phyloP scores from a whole-genome alignment of 257 asterid species.

The Nicotiana tomentosiformis region DNA sequence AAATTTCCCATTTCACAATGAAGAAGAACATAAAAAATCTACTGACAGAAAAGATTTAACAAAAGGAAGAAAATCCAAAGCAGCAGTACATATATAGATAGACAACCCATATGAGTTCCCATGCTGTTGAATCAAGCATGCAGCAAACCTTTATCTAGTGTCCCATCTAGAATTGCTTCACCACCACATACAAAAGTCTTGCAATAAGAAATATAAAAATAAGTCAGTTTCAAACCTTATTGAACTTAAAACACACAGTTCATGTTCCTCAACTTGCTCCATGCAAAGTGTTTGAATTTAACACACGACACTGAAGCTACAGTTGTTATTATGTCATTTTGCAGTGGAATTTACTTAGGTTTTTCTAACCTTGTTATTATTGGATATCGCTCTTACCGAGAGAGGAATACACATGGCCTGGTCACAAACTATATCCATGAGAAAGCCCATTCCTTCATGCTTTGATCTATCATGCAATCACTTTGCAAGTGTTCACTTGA shows the following conservation, averaged over 20 bases:
- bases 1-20: conserved; percentile 5
- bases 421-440: conserved; percentile 33
- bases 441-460: conserved; percentile 58
- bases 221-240: conserved; percentile 27
- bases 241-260: conserved; percentile 25
- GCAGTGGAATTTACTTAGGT: conserved; percentile 22
- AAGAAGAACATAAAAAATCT: conserved; percentile 14
- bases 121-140: conserved; percentile 47
- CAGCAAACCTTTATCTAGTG: conserved; percentile 32
- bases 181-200: conserved; percentile 39
- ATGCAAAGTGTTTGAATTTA: conserved; percentile 34
- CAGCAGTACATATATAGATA: conserved; percentile 22
- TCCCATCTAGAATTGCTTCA: conserved; percentile 42
- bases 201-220: conserved; percentile 4
- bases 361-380: conserved; percentile 18
- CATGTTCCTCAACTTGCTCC: conserved; percentile 31
- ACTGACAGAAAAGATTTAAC: conserved; percentile 11
- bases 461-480: conserved; percentile 22
- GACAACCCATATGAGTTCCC: conserved; percentile 82
- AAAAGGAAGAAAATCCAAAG: conserved; percentile 4
- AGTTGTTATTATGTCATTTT: conserved; percentile 37
- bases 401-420: conserved; percentile 45
- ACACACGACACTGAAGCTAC: conserved; percentile 27
- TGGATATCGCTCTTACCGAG: conserved; percentile 30
- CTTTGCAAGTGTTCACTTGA: conserved; percentile 23